phyloP scores from a whole-genome alignment of 805 yeast genomes.

The Nakazawaea ishiwadae region DNA sequence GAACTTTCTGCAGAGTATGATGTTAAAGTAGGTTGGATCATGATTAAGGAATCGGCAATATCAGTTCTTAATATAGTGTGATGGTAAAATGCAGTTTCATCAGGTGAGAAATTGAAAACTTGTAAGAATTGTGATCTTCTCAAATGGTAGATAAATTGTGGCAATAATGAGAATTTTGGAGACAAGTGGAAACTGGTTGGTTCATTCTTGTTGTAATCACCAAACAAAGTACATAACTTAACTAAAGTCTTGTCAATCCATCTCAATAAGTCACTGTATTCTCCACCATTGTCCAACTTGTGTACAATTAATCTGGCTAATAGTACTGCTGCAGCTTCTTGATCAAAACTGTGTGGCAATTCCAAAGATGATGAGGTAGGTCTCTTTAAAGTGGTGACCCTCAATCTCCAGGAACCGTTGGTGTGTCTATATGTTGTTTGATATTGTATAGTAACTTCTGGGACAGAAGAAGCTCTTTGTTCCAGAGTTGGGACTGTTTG shows the following conservation, averaged over 20 bases:
- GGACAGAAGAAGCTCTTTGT: slow-evolving; percentile 31
- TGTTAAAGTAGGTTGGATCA: slow-evolving; percentile 96
- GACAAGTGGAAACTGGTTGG: slow-evolving; percentile 77
- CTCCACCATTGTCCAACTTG: slow-evolving; percentile 78
- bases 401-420: slow-evolving; percentile 81
- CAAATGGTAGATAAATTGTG: slow-evolving; percentile 93
- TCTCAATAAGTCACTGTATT: slow-evolving; percentile 75
- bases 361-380: slow-evolving; percentile 46
- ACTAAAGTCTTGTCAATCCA: slow-evolving; percentile 94
- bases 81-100: slow-evolving; percentile 95
- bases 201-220: slow-evolving; percentile 87
- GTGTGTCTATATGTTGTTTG: slow-evolving; percentile 92
- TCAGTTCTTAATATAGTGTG: slow-evolving; percentile 91
- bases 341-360: slow-evolving; percentile 74
- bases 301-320: slow-evolving; percentile 88
- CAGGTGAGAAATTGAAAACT: slow-evolving; percentile 97
- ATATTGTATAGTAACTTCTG: slow-evolving; percentile 55
- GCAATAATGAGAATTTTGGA: slow-evolving; percentile 80
- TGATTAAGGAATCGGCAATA: slow-evolving; percentile 84
- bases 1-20: slow-evolving; percentile 72
- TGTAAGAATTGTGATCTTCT: slow-evolving; percentile 95
- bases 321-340: slow-evolving; percentile 95
- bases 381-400: slow-evolving; percentile 82
- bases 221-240: slow-evolving; percentile 86
- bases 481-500: slow-evolving; percentile 43